Evolutionary conservation across 257 asterid species (phyloP), one percentile per base, ranked within the genome.

Genomic region (Rehmannia glutinosa): DNA sequence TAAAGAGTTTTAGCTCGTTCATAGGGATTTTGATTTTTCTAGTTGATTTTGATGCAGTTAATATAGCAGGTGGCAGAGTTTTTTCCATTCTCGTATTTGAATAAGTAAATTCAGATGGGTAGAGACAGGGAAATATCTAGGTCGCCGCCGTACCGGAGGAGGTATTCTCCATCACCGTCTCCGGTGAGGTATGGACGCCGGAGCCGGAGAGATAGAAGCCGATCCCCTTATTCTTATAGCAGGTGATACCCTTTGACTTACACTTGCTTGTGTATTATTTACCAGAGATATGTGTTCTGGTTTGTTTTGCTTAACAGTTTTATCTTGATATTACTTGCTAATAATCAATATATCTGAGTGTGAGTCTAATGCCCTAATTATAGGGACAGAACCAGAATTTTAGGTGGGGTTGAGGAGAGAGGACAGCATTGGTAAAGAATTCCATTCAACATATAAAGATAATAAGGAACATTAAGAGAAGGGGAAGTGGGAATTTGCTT

Each of bases 171-270:
- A 25, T 83, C 98, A 5, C 97, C 91, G 68, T 88, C 98, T 49
- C 97, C 96, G 76, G 87, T 78, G 74, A 82, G 91, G 83, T 71
- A 81, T 72, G 83, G 86, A 66, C 93, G 91, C 77, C 87, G 96
- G 78, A 91, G 84, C 81, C 80, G 95, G 79, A 83, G 97, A 68
- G 92, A 91, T 35, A 88, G 92, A 77, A 90, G 83, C 81, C 86
- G 94, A 72, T 88, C 97, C 69, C 97, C 96, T 75, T 81, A 84
- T 84, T 81, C 89, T 52, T 12, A 74, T 68, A 94, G 91, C 91
- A 94, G 99, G 99, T 94, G 93, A 81, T 94, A 91, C 95, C 92
- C 84, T 81, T 81, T 84, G 77, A 43, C 96, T 73, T 78, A 17
- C 53, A 62, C 72, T 52, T 55, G 72, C 62, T 47, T 65, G 47